A percentile compares a stretch with the other conserved stretches of the same genome.
Conservation (phyloP, 2,329 filamentous ascomycete genomes). For the Trichoderma afroharzianum region DNA sequence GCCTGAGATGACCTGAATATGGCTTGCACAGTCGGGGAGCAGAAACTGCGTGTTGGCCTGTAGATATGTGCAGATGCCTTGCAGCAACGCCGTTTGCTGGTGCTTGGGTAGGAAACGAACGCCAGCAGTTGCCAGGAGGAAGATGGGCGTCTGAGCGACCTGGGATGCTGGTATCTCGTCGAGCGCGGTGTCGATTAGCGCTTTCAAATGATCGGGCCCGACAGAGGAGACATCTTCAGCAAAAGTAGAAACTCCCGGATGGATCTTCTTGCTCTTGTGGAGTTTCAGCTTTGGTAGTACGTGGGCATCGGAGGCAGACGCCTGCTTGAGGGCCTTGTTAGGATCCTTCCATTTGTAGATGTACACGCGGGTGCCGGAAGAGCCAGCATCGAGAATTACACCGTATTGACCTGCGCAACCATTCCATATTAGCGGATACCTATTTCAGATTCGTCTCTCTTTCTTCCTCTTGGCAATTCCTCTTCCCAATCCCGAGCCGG, state of each 20-base stretch:
- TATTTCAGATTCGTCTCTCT: background rate
- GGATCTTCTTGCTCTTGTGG: slow-evolving; percentile 88
- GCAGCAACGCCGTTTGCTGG: slow-evolving; percentile 69
- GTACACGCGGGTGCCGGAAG: slow-evolving; percentile 91
- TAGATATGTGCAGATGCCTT: slow-evolving; percentile 79
- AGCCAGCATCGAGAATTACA: slow-evolving; percentile 95
- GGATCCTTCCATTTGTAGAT: slow-evolving; percentile 91
- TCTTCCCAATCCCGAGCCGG: too few species aligned
- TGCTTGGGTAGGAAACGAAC: slow-evolving; percentile 78
- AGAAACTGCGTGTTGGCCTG: slow-evolving; percentile 73
- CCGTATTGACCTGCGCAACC: slow-evolving; percentile 64
- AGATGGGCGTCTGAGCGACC: slow-evolving; percentile 82
- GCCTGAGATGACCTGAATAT: slow-evolving; percentile 91
- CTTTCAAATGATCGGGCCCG: slow-evolving; percentile 75
- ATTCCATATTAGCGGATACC: background rate
- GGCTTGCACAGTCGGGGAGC: slow-evolving; percentile 82
- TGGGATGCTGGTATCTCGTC: slow-evolving; percentile 72
- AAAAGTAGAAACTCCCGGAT: slow-evolving; percentile 89
- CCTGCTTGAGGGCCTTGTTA: slow-evolving; percentile 57
- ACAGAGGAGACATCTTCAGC: slow-evolving; percentile 71
- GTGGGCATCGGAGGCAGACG: slow-evolving; percentile 43
- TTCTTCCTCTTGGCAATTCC: background rate
- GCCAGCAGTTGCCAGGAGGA: slow-evolving; percentile 91
- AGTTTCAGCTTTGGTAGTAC: slow-evolving; percentile 77
- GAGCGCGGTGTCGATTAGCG: slow-evolving; percentile 77